Conservation (phyloP, 2,329 filamentous ascomycete species). For the Beauveria sp. region DNA sequence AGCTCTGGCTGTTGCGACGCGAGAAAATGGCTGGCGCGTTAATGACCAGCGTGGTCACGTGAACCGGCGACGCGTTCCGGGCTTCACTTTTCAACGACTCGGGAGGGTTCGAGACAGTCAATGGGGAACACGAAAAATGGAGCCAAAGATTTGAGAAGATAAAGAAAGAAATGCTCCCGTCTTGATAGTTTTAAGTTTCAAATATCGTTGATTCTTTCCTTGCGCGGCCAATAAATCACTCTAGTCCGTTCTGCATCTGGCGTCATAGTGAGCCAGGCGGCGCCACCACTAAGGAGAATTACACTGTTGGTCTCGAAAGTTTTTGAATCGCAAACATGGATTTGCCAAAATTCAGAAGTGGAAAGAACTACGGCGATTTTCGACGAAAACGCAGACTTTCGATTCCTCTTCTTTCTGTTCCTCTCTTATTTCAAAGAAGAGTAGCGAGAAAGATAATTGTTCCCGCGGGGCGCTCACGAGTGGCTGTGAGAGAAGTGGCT, state of each 20-base stretch:
- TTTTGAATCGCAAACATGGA: neutral
- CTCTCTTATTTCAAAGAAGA: too few relatives aligned
- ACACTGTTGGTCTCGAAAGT: neutral
- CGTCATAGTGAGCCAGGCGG: neutral
- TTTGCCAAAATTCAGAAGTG: neutral
- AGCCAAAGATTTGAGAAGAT: neutral
- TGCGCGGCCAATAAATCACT: neutral
- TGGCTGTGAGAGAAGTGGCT: too few relatives aligned
- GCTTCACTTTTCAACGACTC: neutral
- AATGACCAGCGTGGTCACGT: slow-evolving; percentile 31
- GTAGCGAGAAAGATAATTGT: too few relatives aligned
- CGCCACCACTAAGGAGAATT: too few relatives aligned
- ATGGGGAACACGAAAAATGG: too few relatives aligned
- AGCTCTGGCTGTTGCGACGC: slow-evolving; percentile 24
- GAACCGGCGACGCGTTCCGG: slow-evolving; percentile 15
- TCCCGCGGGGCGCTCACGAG: too few relatives aligned
- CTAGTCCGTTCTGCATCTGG: neutral
- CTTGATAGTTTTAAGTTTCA: neutral
- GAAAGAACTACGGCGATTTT: too few relatives aligned
- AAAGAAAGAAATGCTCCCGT: neutral
- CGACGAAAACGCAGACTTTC: too few relatives aligned
- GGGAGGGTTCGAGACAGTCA: neutral
- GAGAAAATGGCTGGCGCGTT: slow-evolving; percentile 36
- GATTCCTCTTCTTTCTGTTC: too few relatives aligned
- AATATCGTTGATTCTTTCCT: neutral